Conservation (phyloP, 2,329 filamentous ascomycete genomes). For the Lecanicillium sp. region DNA sequence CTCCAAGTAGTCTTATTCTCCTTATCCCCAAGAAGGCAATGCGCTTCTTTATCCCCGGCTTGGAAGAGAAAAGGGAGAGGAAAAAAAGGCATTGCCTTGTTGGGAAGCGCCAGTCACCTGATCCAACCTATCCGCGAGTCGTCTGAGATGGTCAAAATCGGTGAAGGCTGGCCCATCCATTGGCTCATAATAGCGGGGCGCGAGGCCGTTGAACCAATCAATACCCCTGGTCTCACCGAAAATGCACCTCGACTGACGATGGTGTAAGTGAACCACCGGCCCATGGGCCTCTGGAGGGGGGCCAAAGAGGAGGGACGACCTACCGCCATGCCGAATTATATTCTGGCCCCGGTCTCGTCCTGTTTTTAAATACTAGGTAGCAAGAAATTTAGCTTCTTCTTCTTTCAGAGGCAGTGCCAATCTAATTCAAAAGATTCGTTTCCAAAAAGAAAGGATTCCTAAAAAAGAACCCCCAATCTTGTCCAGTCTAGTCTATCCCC, state of each 20-base stretch:
- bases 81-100: no score
- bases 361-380: no score
- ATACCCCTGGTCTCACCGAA: conserved; percentile 18
- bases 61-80: no score
- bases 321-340: conserved; percentile 29
- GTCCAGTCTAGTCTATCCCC: no score
- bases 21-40: no score
- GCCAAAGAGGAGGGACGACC: conserved; percentile 16
- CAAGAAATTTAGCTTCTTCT: background rate
- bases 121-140: conserved; percentile 6
- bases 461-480: no score
- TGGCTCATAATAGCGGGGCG: conserved; percentile 6
- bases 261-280: conserved; percentile 27
- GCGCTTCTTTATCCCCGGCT: no score
- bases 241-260: conserved; percentile 21
- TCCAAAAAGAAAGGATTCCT: no score
- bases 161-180: conserved; percentile 9
- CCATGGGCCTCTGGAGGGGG: conserved; percentile 11
- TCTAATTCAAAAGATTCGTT: no score
- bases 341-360: no score
- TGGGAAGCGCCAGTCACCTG: no score
- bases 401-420: background rate
- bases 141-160: conserved; percentile 11
- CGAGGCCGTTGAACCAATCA: conserved; percentile 12
- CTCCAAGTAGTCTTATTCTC: no score